Base-by-base conservation (phyloP, 768 basidiomycete genomes). In the Lactarius psammicola region DNA sequence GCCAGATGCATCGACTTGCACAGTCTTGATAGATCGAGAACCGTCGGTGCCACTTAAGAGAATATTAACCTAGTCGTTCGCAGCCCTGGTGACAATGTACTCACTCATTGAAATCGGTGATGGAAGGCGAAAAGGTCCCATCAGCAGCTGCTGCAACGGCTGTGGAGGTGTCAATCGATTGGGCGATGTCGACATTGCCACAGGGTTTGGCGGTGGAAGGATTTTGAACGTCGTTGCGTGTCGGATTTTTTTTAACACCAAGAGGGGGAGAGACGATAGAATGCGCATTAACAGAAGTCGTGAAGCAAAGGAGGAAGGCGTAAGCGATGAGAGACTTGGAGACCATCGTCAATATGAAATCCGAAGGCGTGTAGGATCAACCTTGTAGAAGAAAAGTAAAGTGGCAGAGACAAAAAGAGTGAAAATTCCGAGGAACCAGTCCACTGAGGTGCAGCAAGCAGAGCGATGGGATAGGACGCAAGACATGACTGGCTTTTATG, bases 31-130 rank as follows among this genome's bases (percentile, higher is more conserved):
- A 57, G 78, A 71, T 15, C 80, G 78, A 2, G 83, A 84, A 26
- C 84, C 84, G 72, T 84, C 83, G 9, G 55, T 40, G 13, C 80
- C 80, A 57, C 81, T 81, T 33, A 13, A 36, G 20, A 26, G 23
- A 34, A 20, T 42, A 58, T 30, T 56, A 31, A 53, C 46, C 40
- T 18, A 38, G 9, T 20, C 20, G 62, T 77, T 44, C 68, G 82
- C 82, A 80, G 78, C 56, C 74, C 77, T 60, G 75, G 76, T 26
- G 74, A 80, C 0, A 2, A 26, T 20, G 13, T 26, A 65, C 78
- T 55, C 70, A 84, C 84, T 65, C 76, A 65, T 84, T 84, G 71
- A 84, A 84, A 73, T 81, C 78, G 53, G 73, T 79, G 62, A 76
- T 76, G 31, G 74, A 79, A 28, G 76, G 77, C 7, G 73, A 73